A percentile compares a stretch with the other conserved stretches of the same genome.
Evolutionary conservation across 2,329 filamentous ascomycete species (phyloP).

Genomic region (Berkeleyomyces rouxiae): DNA sequence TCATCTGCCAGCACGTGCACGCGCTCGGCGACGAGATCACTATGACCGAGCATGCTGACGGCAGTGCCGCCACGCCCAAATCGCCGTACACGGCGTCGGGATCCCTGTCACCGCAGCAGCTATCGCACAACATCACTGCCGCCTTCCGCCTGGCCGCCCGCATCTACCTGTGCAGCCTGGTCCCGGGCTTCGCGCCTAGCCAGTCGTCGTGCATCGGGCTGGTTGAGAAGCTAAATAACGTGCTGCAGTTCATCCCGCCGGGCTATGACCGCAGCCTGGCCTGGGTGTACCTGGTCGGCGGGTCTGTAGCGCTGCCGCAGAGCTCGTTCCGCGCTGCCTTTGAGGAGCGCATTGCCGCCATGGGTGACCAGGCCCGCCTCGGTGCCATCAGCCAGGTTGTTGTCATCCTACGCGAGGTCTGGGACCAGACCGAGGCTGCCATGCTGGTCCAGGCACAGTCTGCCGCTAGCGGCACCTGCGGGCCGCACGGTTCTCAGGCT

Average conservation of each 20-base stretch:
- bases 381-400: conserved; percentile 77
- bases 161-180: conserved; percentile 91
- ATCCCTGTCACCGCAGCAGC: conserved; percentile 62
- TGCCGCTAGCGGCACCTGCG: conserved; percentile 19
- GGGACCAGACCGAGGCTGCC: conserved; percentile 55
- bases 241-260: conserved; percentile 66
- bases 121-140: conserved; percentile 74
- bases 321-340: conserved; percentile 68
- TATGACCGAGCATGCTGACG: conserved; percentile 52
- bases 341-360: conserved; percentile 51
- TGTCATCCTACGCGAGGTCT: conserved; percentile 65
- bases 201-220: conserved; percentile 61
- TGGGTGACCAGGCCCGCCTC: conserved; percentile 61
- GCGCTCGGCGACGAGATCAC: conserved; percentile 78
- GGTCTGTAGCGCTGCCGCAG: conserved; percentile 54
- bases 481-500: conserved; percentile 22
- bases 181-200: conserved; percentile 68
- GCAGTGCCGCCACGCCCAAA: conserved; percentile 24
- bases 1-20: conserved; percentile 75
- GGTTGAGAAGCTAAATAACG: conserved; percentile 58
- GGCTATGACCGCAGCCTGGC: conserved; percentile 83
- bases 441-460: conserved; percentile 23
- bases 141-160: conserved; percentile 84
- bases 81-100: conserved; percentile 46
- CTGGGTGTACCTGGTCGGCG: conserved; percentile 84